Conservation (phyloP, 2,329 filamentous ascomycete genomes). For the Fusarium sp. region DNA sequence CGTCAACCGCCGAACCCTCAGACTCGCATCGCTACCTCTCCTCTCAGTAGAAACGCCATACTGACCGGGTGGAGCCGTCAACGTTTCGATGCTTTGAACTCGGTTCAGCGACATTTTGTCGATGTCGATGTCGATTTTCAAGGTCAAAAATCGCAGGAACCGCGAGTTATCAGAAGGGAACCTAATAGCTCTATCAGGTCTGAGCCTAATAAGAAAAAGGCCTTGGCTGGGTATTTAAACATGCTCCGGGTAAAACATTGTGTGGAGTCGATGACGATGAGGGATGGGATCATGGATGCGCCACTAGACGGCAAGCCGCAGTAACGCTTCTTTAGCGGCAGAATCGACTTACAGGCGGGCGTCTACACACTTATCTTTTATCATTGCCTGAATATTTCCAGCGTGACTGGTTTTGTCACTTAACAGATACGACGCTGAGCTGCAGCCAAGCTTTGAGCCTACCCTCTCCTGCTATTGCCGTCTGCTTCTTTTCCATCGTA, state of each 20-base stretch:
- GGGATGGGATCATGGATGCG: constrained; percentile 29
- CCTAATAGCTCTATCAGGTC: background rate
- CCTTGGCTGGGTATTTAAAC: constrained; percentile 5
- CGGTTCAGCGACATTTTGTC: constrained; percentile 63
- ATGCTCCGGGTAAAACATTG: constrained; percentile 4
- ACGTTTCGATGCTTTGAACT: constrained; percentile 64
- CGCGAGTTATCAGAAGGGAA: background rate
- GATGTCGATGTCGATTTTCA: background rate
- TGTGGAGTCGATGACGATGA: constrained; percentile 34
- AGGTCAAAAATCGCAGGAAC: background rate
- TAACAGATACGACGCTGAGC: constrained; percentile 13
- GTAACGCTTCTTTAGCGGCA: constrained; percentile 17
- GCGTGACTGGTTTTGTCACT: constrained; percentile 29
- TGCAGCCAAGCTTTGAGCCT: constrained; percentile 11
- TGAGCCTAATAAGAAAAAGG: background rate
- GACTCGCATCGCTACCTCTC: constrained; percentile 58
- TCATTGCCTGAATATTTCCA: background rate
- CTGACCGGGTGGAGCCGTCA: constrained; percentile 49
- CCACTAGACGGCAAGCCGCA: constrained; percentile 22
- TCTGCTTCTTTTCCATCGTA: background rate
- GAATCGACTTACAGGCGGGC: background rate
- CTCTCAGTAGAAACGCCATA: constrained; percentile 44
- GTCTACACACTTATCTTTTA: constrained; percentile 1
- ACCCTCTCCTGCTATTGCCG: background rate
- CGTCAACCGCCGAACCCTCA: constrained; percentile 61